Evolutionary conservation across 1,284 basidiomycete species (phyloP), one percentile per base, ranked within the genome.

Genomic region (Hemileia vastatrix): DNA sequence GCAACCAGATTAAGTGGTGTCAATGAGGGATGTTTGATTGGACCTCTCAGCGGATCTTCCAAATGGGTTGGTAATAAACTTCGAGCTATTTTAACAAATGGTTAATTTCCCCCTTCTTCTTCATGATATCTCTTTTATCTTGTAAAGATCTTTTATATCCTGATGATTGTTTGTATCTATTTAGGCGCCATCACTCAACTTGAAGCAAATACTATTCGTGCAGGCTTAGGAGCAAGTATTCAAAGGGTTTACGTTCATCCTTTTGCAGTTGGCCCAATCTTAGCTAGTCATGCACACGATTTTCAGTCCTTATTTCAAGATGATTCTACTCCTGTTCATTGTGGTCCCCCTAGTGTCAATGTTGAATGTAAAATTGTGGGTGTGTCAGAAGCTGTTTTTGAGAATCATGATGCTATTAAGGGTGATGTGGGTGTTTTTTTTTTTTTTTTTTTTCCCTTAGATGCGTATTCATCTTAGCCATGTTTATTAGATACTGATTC

Each of bases 291-390:
- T 19, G 33, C 27, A 18, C 40, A 36, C 15, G 57, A 58, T 19
- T 58, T 58, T n/a, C 57, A 58, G 33, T n/a, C n/a, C n/a, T n/a
- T 50, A 4, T 15, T 43, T 40, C 31, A 43, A 21, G 19, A 33
- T 19, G n/a, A 23, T 9, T 19, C 21, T 21, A 24, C 31, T 11
- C 13, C 18, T 4, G 24, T 15, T 4, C 32, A 50, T 11, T 58
- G 48, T 27, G 57, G 57, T 6, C 57, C 57, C 8, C 57, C 57
- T 3, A 50, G 18, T 23, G 33, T 21, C 8, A 58, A 58, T 58
- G 57, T 58, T 23, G 48, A 58, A 32, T 58, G 57, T 24, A 58
- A 58, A 50, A 36, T 58, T 19, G 57, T 58, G 8, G 33, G 24
- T 6, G 33, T 58, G 19, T 33, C 57, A n/a, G 57, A 58, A 24